These are phyloP conservation scores for Zizania latifolia DNA, from an alignment of 176 grass and related monocot species.

Conservation along the genomic window DNA sequence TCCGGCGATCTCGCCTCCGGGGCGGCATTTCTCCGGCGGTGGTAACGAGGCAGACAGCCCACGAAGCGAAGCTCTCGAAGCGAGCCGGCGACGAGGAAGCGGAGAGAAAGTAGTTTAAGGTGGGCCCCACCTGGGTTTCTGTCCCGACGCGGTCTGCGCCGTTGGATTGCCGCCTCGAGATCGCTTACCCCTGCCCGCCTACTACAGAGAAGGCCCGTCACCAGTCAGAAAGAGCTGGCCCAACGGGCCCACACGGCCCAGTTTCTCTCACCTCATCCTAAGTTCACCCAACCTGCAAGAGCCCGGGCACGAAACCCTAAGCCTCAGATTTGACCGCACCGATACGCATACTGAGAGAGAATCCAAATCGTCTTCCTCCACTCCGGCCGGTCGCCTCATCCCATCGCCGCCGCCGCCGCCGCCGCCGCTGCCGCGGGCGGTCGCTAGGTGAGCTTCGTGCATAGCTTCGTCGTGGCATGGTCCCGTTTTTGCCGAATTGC, in stretches of 20 bases:
- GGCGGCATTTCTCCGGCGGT: not conserved
- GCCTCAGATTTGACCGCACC: not conserved
- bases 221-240: not conserved
- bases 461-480: not conserved
- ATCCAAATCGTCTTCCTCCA: conserved; percentile 18
- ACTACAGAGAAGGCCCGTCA: not conserved
- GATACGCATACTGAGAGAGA: not conserved
- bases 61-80: too few species aligned
- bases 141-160: not conserved
- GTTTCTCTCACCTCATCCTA: not conserved
- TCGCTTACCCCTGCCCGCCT: not conserved
- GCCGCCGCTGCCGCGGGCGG: not conserved
- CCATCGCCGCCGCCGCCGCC: not conserved
- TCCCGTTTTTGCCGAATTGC: not conserved
- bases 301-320: conserved; percentile 18
- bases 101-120: not conserved
- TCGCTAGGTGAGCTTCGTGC: conserved; percentile 9
- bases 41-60: too few species aligned
- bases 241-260: not conserved
- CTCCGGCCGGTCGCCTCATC: conserved; percentile 15
- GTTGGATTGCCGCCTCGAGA: not conserved
- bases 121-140: not conserved
- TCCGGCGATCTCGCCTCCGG: not conserved
- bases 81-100: too few species aligned
- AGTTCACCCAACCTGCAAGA: not conserved